phyloP scores from a whole-genome alignment of 225 moss, liverwort and hornwort genomes.

The Sphagnum contortum region DNA sequence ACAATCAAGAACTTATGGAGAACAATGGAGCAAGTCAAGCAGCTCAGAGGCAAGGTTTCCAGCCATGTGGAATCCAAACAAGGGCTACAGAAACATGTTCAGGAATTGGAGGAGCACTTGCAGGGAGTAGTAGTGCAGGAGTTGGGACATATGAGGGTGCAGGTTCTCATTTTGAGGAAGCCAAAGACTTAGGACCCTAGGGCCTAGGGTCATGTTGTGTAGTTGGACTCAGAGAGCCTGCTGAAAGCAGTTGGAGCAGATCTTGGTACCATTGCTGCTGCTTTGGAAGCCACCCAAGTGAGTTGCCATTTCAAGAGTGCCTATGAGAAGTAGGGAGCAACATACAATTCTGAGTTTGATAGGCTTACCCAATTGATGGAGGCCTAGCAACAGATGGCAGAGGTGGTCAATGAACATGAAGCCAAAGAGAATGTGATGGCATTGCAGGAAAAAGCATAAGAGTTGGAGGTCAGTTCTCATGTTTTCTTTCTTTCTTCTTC shows the following conservation, averaged over 20 bases:
- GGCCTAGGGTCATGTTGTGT: too few species aligned
- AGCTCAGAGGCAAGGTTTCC: too few species aligned
- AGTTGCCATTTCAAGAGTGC: conserved; percentile 50
- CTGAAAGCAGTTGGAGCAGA: conserved; percentile 35
- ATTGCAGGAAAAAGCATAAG: conserved; percentile 26
- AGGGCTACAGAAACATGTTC: too few species aligned
- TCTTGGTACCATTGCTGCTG: conserved; percentile 45
- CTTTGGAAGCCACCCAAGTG: conserved; percentile 66
- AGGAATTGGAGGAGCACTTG: conserved; percentile 20
- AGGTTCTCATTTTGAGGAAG: too few species aligned
- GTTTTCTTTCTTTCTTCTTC: neutral
- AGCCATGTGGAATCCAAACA: too few species aligned
- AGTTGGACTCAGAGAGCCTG: too few species aligned
- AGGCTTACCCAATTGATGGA: conserved; percentile 45
- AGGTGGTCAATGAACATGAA: conserved; percentile 29
- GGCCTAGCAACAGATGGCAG: conserved; percentile 50
- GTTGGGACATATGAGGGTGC: too few species aligned
- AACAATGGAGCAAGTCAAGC: too few species aligned
- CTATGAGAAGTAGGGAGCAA: conserved; percentile 51
- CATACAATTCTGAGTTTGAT: conserved; percentile 47
- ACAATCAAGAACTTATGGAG: conserved; percentile 14
- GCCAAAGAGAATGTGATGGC: conserved; percentile 30
- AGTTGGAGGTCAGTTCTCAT: conserved; percentile 25
- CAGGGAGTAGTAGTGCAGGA: too few species aligned
- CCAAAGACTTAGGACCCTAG: too few species aligned